These are phyloP conservation scores for Erigeron philadelphicus DNA, from an alignment of 140 eudicot species.

Conservation along the genomic window DNA sequence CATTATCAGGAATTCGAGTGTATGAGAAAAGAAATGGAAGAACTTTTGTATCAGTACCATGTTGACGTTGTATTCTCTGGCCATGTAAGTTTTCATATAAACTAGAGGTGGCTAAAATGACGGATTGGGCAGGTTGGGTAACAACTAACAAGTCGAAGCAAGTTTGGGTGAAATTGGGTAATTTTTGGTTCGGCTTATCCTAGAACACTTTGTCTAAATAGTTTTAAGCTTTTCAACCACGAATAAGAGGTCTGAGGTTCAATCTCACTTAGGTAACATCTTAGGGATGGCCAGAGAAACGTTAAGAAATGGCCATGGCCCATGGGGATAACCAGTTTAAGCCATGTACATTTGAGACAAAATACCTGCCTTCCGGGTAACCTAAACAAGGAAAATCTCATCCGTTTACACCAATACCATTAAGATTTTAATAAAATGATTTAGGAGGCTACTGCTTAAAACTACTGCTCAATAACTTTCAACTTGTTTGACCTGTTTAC, in stretches of 20 bases:
- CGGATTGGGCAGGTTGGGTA: neutral
- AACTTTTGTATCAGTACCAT: constrained; percentile 49
- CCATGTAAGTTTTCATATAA: constrained; percentile 56
- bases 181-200: neutral
- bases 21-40: constrained; percentile 85
- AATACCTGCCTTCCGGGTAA: too few species aligned
- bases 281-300: too few species aligned
- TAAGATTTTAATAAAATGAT: neutral
- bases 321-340: too few species aligned
- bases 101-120: neutral
- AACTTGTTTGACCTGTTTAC: neutral
- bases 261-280: too few species aligned
- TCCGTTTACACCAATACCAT: too few species aligned
- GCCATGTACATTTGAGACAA: too few species aligned
- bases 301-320: too few species aligned
- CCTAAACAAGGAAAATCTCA: too few species aligned
- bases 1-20: constrained; percentile 93
- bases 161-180: neutral
- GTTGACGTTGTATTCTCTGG: constrained; percentile 84
- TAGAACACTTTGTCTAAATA: neutral
- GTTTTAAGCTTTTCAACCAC: too few species aligned
- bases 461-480: neutral
- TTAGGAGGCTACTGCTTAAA: neutral
- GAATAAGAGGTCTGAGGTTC: too few species aligned
- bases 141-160: neutral